Base-by-base conservation (phyloP, 257 asterid genomes). In the Phtheirospermum japonicum region DNA sequence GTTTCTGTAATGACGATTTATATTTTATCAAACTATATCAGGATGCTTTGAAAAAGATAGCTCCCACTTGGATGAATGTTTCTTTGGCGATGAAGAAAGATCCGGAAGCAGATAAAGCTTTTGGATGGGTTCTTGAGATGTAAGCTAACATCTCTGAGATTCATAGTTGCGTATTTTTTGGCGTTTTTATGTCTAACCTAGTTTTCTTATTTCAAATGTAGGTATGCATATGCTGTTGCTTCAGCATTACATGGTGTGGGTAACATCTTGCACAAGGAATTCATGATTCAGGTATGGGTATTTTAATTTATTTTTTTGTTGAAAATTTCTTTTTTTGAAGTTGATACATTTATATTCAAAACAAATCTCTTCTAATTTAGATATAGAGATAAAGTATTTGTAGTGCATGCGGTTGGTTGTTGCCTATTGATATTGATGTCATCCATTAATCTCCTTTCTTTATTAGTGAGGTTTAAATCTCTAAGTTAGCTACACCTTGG, bases 121-220 rank as follows among this genome's bases (percentile, higher is more conserved):
- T 93, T 73, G 99, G 99, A 61, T 93, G 99, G 97, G 99, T 92
- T 50, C 97, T 92, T 57, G 99, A 92, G 83, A 92, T 92, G 97
- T 88, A 82, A 78, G 80, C 43, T 42, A 36, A 34, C 66, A 30
- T 50, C 13, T 20, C 42, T 10, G 65, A 42, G 57, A 50, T 50
- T 18, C 37, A 61, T 37, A 59, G 62, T 33, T 46, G 19, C 13
- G 19, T 31, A 33, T 50, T 3, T 4, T 57, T 65, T 34, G 61
- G 30, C 7, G 5, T 30, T 61, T 57, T 17, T 1, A 6, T 37
- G 70, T 50, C 34, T 17, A 50, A 46, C 59, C 8, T 57, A 65
- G 50, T 14, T 70, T 18, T 32, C 18, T 64, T 65, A n/a, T 30
- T 32, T 70, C 31, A 68, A 73, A 49, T 77, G 69, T 68, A 90